Percentiles rank a stretch among this genome's conserved stretches.
Conservation (phyloP, 2,329 filamentous ascomycete species). For the Exophiala calicioides region DNA sequence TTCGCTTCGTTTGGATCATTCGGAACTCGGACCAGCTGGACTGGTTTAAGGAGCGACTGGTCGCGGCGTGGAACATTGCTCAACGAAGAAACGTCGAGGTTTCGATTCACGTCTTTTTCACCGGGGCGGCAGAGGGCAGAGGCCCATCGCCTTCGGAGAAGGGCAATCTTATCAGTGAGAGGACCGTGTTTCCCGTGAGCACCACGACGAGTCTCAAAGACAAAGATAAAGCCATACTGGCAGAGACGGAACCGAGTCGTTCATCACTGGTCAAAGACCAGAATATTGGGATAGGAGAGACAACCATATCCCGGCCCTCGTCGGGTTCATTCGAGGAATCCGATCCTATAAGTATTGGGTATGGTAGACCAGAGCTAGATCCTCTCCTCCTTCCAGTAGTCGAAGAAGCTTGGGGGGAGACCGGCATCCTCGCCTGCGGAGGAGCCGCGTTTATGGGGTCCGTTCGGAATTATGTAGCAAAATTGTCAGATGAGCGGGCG, state of each 20-base stretch:
- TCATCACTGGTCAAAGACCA: too few species aligned
- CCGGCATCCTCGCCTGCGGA: conserved; percentile 64
- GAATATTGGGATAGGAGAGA: background rate
- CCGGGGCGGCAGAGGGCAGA: background rate
- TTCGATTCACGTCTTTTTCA: conserved; percentile 12
- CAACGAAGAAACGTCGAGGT: conserved; percentile 53
- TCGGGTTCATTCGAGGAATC: conserved; percentile 5
- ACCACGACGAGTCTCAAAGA: too few species aligned
- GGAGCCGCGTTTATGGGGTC: conserved; percentile 55
- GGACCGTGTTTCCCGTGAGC: too few species aligned
- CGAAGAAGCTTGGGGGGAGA: conserved; percentile 62
- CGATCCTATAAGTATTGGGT: conserved; percentile 2
- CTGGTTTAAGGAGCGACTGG: conserved; percentile 23
- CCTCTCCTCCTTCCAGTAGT: conserved; percentile 57
- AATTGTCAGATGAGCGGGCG: conserved; percentile 63
- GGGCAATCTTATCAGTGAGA: conserved; percentile 4
- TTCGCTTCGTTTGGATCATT: conserved; percentile 26
- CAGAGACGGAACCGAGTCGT: too few species aligned
- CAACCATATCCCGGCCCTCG: conserved; percentile 1
- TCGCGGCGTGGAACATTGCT: conserved; percentile 12
- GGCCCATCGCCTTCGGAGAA: conserved; percentile 2
- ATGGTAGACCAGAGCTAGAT: conserved; percentile 51
- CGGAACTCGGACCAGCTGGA: conserved; percentile 20
- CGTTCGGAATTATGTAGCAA: conserved; percentile 56
- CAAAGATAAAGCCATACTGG: too few species aligned